Percentiles rank a stretch among this genome's conserved stretches.
phyloP scores from a whole-genome alignment of 306 rosid species.

The Cucumis hystrix region DNA sequence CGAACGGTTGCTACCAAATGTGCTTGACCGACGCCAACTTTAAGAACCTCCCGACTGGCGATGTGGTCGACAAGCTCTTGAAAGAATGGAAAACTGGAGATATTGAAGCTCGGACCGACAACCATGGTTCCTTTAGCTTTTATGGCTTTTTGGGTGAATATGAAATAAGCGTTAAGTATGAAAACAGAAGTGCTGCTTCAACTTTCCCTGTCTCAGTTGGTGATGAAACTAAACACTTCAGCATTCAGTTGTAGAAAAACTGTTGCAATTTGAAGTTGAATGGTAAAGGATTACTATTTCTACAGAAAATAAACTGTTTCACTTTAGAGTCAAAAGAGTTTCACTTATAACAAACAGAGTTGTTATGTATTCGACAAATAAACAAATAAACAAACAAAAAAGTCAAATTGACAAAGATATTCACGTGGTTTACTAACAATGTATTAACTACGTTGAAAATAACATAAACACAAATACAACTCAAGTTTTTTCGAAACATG shows the following conservation, averaged over 20 bases:
- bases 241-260: conserved; percentile 28
- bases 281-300: not conserved
- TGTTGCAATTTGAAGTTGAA: not conserved
- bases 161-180: conserved; percentile 22
- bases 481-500: no score
- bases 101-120: conserved; percentile 36
- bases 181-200: conserved; percentile 30
- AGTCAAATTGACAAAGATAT: no score
- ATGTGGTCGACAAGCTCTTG: conserved; percentile 66
- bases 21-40: conserved; percentile 62
- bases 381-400: no score
- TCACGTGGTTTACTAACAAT: no score
- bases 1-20: conserved; percentile 82
- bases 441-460: no score
- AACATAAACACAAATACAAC: no score
- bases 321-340: not conserved
- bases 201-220: conserved; percentile 46
- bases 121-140: conserved; percentile 62
- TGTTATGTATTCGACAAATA: no score
- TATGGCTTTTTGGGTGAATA: conserved; percentile 82
- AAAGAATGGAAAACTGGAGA: conserved; percentile 51
- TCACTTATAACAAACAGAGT: not conserved
- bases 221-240: conserved; percentile 57
- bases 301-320: not conserved
- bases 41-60: conserved; percentile 65